Evolutionary conservation across 257 asterid genomes (phyloP).

Genomic region (Scutellaria barbata): DNA sequence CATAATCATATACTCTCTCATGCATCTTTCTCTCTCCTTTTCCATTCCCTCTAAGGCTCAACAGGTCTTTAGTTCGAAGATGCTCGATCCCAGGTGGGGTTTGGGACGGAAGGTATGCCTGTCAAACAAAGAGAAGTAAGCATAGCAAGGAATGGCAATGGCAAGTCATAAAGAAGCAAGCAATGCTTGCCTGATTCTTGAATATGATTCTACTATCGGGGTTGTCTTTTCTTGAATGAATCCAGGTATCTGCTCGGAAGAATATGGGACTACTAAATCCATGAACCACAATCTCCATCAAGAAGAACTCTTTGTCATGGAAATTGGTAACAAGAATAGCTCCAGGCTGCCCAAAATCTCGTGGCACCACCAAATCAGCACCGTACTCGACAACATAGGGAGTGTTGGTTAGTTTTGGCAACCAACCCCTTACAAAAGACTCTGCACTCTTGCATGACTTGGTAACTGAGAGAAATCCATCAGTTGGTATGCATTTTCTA

Average conservation of each 20-base stretch:
- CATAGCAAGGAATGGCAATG: background rate
- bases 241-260: conserved; percentile 88
- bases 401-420: conserved; percentile 58
- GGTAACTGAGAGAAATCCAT: conserved; percentile 45
- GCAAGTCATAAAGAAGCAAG: background rate
- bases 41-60: conserved; percentile 72
- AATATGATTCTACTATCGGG: conserved; percentile 80
- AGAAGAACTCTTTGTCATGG: conserved; percentile 78
- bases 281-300: conserved; percentile 77
- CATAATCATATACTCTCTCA: conserved; percentile 85
- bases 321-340: conserved; percentile 74
- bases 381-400: conserved; percentile 73
- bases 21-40: conserved; percentile 73
- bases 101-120: conserved; percentile 85
- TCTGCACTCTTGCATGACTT: conserved; percentile 69
- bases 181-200: conserved; percentile 63
- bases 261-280: conserved; percentile 65
- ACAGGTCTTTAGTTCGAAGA: conserved; percentile 70
- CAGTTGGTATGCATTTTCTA: background rate
- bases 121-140: conserved; percentile 6
- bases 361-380: conserved; percentile 68
- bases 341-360: conserved; percentile 82
- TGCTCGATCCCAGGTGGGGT: conserved; percentile 84
- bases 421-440: conserved; percentile 82
- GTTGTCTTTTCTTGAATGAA: conserved; percentile 73